Evolutionary conservation across 352 stramenopile genomes (phyloP).

Genomic region (Globisporangium okanoganense): DNA sequence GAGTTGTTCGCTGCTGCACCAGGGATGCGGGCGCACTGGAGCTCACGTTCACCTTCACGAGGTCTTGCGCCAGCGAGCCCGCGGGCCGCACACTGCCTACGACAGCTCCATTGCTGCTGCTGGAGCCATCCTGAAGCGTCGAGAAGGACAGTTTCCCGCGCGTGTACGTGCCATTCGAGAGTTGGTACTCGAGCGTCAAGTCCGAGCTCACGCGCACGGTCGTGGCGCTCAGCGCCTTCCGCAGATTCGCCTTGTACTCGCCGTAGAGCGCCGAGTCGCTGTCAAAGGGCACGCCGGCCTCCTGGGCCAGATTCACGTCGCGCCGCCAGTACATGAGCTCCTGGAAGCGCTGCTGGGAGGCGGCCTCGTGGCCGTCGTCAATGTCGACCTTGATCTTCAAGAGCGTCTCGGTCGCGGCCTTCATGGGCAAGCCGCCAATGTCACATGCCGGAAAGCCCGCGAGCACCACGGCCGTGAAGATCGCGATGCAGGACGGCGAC

Average conservation of each 20-base stretch:
- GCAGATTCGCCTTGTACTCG: constrained; percentile 32
- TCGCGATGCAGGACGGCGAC: constrained; percentile 40
- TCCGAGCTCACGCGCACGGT: constrained; percentile 32
- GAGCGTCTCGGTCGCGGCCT: constrained; percentile 47
- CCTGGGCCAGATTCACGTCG: constrained; percentile 43
- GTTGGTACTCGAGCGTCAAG: constrained; percentile 43
- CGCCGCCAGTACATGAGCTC: constrained; percentile 52
- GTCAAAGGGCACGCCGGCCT: constrained; percentile 37
- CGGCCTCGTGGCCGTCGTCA: constrained; percentile 16
- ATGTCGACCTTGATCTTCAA: constrained; percentile 56
- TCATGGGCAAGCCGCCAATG: constrained; percentile 44
- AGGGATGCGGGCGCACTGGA: neutral
- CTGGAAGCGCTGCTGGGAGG: constrained; percentile 39
- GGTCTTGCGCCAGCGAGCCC: neutral
- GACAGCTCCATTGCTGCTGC: constrained; percentile 5
- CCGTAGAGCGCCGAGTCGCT: constrained; percentile 40
- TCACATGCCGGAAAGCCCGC: constrained; percentile 47
- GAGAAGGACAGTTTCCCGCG: constrained; percentile 20
- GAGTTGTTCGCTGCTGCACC: neutral
- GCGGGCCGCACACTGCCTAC: constrained; percentile 23
- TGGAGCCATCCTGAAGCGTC: constrained; percentile 11
- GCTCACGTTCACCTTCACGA: neutral
- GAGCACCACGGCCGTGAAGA: constrained; percentile 54
- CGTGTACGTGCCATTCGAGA: constrained; percentile 20
- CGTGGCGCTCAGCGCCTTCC: constrained; percentile 24